Conservation (phyloP, 1,284 basidiomycete species). For the Malassezia sp. region DNA sequence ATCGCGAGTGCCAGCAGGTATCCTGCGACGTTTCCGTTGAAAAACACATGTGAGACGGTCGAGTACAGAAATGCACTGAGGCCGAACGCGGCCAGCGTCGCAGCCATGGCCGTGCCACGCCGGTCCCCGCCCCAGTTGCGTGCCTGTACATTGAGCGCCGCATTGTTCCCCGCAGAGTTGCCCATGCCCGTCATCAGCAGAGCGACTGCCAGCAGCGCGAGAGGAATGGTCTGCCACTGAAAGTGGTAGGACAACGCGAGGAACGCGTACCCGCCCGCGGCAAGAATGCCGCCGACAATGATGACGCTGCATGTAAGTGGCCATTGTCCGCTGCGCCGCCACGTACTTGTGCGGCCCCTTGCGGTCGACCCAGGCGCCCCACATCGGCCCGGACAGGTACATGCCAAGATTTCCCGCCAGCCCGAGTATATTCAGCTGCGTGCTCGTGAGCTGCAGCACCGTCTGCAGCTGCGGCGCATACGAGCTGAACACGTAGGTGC, state of each 20-base stretch:
- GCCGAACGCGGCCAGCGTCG: slow-evolving; percentile 71
- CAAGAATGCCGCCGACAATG: slow-evolving; percentile 11
- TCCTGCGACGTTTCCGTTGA: slow-evolving; percentile 60
- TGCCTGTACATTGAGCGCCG: slow-evolving; percentile 45
- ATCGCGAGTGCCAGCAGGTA: slow-evolving; percentile 61
- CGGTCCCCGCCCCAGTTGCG: slow-evolving; percentile 32
- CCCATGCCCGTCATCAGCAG: slow-evolving; percentile 32
- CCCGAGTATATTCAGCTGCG: slow-evolving; percentile 47
- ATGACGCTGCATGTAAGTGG: slow-evolving; percentile 7
- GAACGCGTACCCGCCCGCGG: slow-evolving; percentile 10
- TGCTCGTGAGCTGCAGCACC: slow-evolving; percentile 39
- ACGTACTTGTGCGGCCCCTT: slow-evolving; percentile 28
- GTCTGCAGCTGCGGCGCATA: slow-evolving; percentile 47
- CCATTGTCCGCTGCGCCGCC: no score
- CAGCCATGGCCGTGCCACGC: slow-evolving; percentile 59
- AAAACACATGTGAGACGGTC: slow-evolving; percentile 56
- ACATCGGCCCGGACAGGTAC: slow-evolving; percentile 39
- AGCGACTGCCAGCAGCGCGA: slow-evolving; percentile 23
- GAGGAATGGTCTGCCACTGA: slow-evolving; percentile 6
- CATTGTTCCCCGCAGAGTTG: slow-evolving; percentile 41
- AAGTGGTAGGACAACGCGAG: slow-evolving; percentile 9
- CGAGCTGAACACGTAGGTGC: slow-evolving; percentile 44
- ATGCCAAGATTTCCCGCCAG: slow-evolving; percentile 47
- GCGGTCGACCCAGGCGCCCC: slow-evolving; percentile 39
- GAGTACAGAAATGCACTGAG: slow-evolving; percentile 71